Base-by-base conservation (phyloP, 129 eudicot species). In the Kitagawia praeruptora region DNA sequence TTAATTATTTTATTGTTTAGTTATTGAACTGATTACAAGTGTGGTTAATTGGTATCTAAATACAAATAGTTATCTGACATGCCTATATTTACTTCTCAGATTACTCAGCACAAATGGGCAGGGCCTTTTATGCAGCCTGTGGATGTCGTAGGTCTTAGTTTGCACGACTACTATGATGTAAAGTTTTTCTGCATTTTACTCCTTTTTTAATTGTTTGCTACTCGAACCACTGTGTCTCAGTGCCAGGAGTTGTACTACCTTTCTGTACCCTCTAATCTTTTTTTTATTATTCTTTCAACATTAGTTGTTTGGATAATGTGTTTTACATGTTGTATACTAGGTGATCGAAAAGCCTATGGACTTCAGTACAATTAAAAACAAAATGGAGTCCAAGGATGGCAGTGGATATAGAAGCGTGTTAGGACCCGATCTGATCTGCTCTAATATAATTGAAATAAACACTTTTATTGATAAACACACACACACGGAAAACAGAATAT, bases 311-410 rank as follows among this genome's bases (percentile, higher is more conserved):
- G 6, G 47, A 70, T 74, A 13, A 74, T 76, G 80, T 42, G 72
- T 85, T 75, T 87, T 66, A n/a, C 11, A 47, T 39, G 77, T 51
- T 74, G 25, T 63, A 56, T 41, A 14, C 28, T 87, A 94, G 98
- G 88, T 90, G 42, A 90, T 88, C 72, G 91, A 90, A 77, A 94
- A 87, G 84, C 98, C 98, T 48, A 92, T 88, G 96, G 98, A 94
- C 84, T 89, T 94, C 64, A 87, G 96, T 79, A 94, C 93, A 28
- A 83, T 94, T 14, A 89, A 87, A 78, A 85, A 72, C 77, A 93
- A 87, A 82, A 88, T 89, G 93, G 97, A 95, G 84, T 85, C 92
- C 70, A 92, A 87, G 82, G 98, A 92, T 81, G 93, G 96, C 64
- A 82, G 64, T 75, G 97, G 90, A 75, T 94, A 94, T 80, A 94